phyloP scores from a whole-genome alignment of 139 green algal genomes.

The Ettlia oleoabundans region DNA sequence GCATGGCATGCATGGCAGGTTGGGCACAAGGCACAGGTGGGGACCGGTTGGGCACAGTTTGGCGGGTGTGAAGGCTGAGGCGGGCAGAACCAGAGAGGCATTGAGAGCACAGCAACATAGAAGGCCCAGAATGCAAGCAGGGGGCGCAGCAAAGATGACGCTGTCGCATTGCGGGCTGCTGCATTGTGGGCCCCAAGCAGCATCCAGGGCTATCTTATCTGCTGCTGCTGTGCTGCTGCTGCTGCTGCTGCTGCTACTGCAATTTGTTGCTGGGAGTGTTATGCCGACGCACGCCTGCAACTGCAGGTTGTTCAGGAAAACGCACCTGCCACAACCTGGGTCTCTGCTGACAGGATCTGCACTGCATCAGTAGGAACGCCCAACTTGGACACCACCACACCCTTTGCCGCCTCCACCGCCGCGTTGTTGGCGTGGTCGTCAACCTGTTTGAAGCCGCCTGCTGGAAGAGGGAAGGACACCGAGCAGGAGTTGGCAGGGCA shows the following conservation, averaged over 20 bases:
- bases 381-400: conserved; percentile 2
- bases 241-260: no score
- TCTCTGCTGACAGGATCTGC: conserved; percentile 12
- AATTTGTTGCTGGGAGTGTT: no score
- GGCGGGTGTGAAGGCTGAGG: background rate
- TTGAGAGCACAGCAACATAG: no score
- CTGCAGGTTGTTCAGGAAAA: background rate
- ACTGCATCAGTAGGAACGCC: background rate
- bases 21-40: background rate
- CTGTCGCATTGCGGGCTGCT: no score
- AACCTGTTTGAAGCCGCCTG: conserved; percentile 37
- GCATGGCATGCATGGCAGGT: background rate
- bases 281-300: background rate
- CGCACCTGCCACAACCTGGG: conserved; percentile 34
- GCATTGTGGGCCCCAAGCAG: no score
- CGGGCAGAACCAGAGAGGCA: no score
- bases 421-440: conserved; percentile 16
- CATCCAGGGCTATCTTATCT: no score
- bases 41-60: background rate
- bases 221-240: no score
- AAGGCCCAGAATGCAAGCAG: no score
- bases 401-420: conserved; percentile 2
- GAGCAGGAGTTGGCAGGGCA: background rate
- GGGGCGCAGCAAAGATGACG: no score
- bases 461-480: background rate